Percentiles rank a stretch among this genome's conserved stretches.
These are phyloP conservation scores for Suillus brevipes DNA, from an alignment of 768 basidiomycete species.

Conservation along the genomic window DNA sequence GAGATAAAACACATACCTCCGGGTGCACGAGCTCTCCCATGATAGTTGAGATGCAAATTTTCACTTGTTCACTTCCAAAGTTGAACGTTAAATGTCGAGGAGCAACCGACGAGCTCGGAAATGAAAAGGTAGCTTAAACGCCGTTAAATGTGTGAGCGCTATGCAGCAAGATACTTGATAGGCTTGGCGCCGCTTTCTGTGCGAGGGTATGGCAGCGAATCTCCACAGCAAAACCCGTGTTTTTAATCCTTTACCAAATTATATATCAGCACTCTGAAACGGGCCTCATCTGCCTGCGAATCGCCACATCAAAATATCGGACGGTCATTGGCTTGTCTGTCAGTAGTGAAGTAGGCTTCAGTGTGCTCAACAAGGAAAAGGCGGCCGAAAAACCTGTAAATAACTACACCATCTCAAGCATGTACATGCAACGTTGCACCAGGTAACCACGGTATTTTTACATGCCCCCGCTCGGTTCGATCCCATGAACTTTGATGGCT, in stretches of 20 bases:
- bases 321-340: not conserved
- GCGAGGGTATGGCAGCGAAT: not conserved
- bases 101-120: constrained; percentile 6
- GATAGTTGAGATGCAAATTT: not conserved
- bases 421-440: constrained; percentile 38
- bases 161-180: not conserved
- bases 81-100: constrained; percentile 1
- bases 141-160: constrained; percentile 12
- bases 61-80: not conserved
- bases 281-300: not conserved
- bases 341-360: constrained; percentile 13
- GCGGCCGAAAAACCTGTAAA: constrained; percentile 2
- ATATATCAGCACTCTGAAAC: constrained; percentile 10
- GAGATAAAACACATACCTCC: not conserved
- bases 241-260: constrained; percentile 15
- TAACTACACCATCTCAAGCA: constrained; percentile 41
- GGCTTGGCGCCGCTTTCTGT: not conserved
- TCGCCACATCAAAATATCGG: not conserved
- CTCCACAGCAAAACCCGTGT: constrained; percentile 15
- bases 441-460: constrained; percentile 9
- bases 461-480: constrained; percentile 40
- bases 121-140: constrained; percentile 1
- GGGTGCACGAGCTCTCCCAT: not conserved
- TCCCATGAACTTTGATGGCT: constrained; percentile 29
- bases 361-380: constrained; percentile 1